Percentiles rank a stretch among this genome's conserved stretches.
These are phyloP conservation scores for Melaleuca quinquenervia DNA, from an alignment of 345 rosid genomes.

Conservation along the genomic window DNA sequence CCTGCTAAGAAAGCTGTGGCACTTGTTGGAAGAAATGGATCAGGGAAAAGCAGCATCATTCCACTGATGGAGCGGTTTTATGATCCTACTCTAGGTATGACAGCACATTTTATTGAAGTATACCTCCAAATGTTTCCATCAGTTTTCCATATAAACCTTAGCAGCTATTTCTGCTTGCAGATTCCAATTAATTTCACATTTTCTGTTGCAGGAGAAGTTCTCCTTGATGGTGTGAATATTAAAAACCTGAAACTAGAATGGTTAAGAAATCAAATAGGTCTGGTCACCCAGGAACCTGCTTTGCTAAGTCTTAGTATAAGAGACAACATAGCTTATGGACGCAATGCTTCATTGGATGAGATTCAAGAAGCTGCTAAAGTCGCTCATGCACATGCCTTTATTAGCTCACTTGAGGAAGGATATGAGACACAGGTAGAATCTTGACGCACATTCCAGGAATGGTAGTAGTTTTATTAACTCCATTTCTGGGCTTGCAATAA, in stretches of 20 bases:
- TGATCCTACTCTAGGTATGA: constrained; percentile 92
- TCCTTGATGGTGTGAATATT: constrained; percentile 90
- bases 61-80: constrained; percentile 98
- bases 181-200: constrained; percentile 5
- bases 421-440: constrained; percentile 72
- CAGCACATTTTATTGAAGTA: neutral
- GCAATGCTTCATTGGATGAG: constrained; percentile 75
- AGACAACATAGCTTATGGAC: constrained; percentile 88
- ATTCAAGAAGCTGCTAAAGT: constrained; percentile 95
- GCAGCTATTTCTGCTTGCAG: neutral
- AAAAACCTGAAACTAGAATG: constrained; percentile 84
- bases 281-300: constrained; percentile 98
- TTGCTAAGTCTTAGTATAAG: constrained; percentile 75
- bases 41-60: constrained; percentile 98
- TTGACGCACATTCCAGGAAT: neutral
- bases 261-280: constrained; percentile 95
- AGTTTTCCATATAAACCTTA: neutral
- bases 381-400: constrained; percentile 93
- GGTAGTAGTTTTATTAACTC: neutral
- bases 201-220: constrained; percentile 83
- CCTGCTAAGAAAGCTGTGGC: constrained; percentile 96
- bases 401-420: constrained; percentile 83
- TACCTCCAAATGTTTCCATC: neutral
- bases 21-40: constrained; percentile 99
- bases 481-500: neutral